Base-by-base conservation (phyloP, 345 rosid genomes). In the Firmiana major region DNA sequence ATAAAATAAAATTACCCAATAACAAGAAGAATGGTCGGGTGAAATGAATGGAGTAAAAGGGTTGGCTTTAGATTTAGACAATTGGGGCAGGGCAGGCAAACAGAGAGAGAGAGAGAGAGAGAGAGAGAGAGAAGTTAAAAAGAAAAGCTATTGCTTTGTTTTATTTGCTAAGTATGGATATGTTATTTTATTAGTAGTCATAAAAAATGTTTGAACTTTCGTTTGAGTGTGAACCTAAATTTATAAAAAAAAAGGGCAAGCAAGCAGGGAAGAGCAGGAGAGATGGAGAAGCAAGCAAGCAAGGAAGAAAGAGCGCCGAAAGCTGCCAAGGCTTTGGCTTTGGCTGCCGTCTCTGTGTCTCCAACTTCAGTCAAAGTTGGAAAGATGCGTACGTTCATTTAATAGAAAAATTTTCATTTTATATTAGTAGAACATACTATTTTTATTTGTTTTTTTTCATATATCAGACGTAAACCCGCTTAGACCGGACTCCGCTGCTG, bases 281-380 rank as follows among this genome's bases (percentile, higher is more conserved):
- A 57, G 65, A 24, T 19, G 73, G 63, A 59, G 62, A 73, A 19
- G 9, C 71, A 71, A 66, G 70, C 40, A 75, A 48, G 34, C 45
- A 48, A 48, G 53, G 13, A 15, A 74, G 79, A 71, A 76, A 82
- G 28, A 81, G 88, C 85, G 86, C 80, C 84, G 81, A 87, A 85
- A 85, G 88, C 88, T 83, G 86, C 80, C 26, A 24, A 58, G 65
- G 79, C 78, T 71, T 57, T 75, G 79, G 77, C 77, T 71, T 69
- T 22, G 54, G 72, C 4, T 45, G 73, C 42, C 40, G 48, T 26
- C 16, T 48, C 16, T 70, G 16, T 49, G 45, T 51, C 45, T 71
- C 71, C 55, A 36, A 68, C 64, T 67, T 48, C 86, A 53, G 82
- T 83, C 84, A 87, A 84, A 82, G 79, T 49, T 72, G 5, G 24